Conservation (phyloP, 352 stramenopile species). For the Globisporangium barbulae region DNA sequence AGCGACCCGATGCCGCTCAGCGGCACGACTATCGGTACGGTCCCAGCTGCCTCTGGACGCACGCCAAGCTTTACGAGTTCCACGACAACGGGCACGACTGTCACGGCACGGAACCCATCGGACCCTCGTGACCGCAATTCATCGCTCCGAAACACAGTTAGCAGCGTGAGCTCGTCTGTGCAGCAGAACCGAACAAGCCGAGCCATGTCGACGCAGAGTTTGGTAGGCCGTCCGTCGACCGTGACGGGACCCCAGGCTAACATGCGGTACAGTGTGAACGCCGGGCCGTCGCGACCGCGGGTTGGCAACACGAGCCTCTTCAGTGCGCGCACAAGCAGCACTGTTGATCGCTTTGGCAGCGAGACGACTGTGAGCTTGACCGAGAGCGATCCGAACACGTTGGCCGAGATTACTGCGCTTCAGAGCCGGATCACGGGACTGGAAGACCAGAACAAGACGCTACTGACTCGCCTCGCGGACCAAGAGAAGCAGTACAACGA, state of each 20-base stretch:
- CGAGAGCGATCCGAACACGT: constrained; percentile 38
- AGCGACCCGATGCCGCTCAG: constrained; percentile 46
- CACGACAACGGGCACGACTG: constrained; percentile 10
- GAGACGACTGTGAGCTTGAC: constrained; percentile 56
- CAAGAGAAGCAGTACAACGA: constrained; percentile 87
- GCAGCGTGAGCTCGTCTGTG: constrained; percentile 12
- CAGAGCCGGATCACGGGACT: constrained; percentile 53
- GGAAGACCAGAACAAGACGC: constrained; percentile 72
- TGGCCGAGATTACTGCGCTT: constrained; percentile 45
- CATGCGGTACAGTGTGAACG: constrained; percentile 47
- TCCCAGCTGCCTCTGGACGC: constrained; percentile 18
- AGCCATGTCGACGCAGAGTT: constrained; percentile 49
- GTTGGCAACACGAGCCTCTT: constrained; percentile 11
- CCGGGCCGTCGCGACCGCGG: constrained; percentile 22
- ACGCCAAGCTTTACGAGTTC: constrained; percentile 21
- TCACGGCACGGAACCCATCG: constrained; percentile 10
- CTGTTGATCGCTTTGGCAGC: constrained; percentile 33
- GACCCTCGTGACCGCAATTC: constrained; percentile 10
- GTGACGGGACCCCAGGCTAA: constrained; percentile 43
- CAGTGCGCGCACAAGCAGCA: constrained; percentile 26
- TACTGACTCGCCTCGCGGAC: constrained; percentile 61
- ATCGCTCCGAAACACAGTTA: constrained; percentile 12
- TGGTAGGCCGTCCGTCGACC: constrained; percentile 40
- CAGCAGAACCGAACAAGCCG: constrained; percentile 26
- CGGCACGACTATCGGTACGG: constrained; percentile 14